Percentiles rank a stretch among this genome's conserved stretches.
These are phyloP conservation scores for Dactylorhiza incarnata DNA, from an alignment of 106 monocot species.

Conservation along the genomic window DNA sequence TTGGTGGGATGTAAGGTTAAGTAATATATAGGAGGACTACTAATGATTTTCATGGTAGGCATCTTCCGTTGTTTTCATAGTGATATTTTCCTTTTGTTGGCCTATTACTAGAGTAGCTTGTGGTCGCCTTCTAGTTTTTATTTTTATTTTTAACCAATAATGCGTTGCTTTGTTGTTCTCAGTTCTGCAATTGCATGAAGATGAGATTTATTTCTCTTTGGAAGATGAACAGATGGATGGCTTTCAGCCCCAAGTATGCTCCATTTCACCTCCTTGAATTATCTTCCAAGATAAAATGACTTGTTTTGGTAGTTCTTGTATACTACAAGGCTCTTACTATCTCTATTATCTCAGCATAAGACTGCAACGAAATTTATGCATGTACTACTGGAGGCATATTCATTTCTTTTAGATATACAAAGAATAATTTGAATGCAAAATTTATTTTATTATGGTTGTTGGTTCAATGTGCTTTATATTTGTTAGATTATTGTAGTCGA, in stretches of 20 bases:
- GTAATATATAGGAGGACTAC: neutral
- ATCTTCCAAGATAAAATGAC: neutral
- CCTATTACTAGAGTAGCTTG: neutral
- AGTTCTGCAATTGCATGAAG: slow-evolving; percentile 86
- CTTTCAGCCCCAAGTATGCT: slow-evolving; percentile 29
- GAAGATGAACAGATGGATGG: slow-evolving; percentile 49
- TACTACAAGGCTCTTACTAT: neutral
- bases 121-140: neutral
- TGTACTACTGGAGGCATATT: neutral
- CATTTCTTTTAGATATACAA: neutral
- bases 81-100: neutral
- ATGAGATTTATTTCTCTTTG: slow-evolving; percentile 75
- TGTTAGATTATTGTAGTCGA: neutral
- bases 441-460: neutral
- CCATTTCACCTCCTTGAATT: neutral
- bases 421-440: neutral
- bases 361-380: neutral
- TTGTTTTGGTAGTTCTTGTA: neutral
- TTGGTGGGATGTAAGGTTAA: neutral
- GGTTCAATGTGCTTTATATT: neutral
- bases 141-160: neutral
- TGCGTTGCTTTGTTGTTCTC: slow-evolving; percentile 2
- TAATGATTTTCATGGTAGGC: neutral
- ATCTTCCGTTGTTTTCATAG: neutral
- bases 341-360: neutral